Percentiles rank a stretch among this genome's conserved stretches.
Conservation (phyloP, 2,329 filamentous ascomycete species). For the Aspergillus sp. region DNA sequence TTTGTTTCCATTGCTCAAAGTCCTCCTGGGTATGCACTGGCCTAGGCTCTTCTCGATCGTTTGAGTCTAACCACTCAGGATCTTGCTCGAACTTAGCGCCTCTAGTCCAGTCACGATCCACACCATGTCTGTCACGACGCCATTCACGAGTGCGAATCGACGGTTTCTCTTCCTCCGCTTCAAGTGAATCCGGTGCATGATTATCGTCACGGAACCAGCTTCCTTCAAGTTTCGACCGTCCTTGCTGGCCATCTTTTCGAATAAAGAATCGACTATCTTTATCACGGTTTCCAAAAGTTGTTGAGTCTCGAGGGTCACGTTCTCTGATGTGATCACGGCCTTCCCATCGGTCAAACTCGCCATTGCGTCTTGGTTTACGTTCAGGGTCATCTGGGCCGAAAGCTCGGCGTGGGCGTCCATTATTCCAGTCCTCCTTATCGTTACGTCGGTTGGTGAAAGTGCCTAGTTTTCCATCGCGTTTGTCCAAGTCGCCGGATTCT, state of each 20-base stretch:
- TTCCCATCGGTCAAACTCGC: constrained; percentile 39
- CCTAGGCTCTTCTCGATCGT: constrained; percentile 58
- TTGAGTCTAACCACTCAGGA: constrained; percentile 83
- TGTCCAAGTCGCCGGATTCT: constrained; percentile 28
- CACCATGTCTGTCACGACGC: constrained; percentile 42
- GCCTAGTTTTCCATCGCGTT: constrained; percentile 30
- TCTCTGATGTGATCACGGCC: constrained; percentile 43
- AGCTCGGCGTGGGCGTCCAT: constrained; percentile 32
- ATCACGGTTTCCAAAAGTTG: constrained; percentile 43
- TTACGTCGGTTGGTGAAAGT: constrained; percentile 29
- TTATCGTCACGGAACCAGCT: constrained; percentile 66
- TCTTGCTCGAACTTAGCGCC: constrained; percentile 62
- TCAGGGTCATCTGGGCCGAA: constrained; percentile 38
- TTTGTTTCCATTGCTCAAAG: constrained; percentile 90
- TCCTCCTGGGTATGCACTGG: constrained; percentile 78
- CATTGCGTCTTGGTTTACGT: constrained; percentile 34
- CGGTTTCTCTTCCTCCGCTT: constrained; percentile 37
- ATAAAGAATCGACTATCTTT: constrained; percentile 49
- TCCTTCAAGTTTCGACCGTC: constrained; percentile 60
- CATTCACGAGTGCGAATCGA: constrained; percentile 60
- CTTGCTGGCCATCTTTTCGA: constrained; percentile 55
- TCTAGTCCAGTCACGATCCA: constrained; percentile 50
- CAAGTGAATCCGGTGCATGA: constrained; percentile 26
- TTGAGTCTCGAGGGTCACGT: constrained; percentile 50
- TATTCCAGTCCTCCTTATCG: constrained; percentile 39